phyloP scores from a whole-genome alignment of 169 alveolate species.

The Plasmodium gonderi region DNA sequence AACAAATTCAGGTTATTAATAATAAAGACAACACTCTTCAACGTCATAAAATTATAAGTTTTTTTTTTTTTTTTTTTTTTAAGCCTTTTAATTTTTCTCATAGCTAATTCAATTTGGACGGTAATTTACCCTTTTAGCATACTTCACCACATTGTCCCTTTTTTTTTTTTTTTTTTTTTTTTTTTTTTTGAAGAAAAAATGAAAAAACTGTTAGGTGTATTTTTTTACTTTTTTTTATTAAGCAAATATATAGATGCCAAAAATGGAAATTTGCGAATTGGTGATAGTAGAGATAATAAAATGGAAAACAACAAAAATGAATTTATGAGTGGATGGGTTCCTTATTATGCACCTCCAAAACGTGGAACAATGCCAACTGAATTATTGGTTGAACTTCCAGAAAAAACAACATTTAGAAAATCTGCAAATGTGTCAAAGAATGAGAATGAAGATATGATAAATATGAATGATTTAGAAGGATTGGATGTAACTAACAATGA shows the following conservation, averaged over 20 bases:
- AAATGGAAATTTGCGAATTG: conserved; percentile 2
- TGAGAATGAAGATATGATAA: background rate
- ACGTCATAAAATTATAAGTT: no score
- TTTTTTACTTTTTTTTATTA: background rate
- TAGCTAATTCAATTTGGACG: no score
- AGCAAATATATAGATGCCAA: background rate
- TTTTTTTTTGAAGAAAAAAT: background rate
- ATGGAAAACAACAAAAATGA: conserved; percentile 1
- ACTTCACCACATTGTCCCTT: no score
- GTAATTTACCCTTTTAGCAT: no score
- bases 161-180: background rate
- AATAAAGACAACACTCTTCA: no score
- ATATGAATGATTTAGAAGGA: background rate
- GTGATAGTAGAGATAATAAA: background rate
- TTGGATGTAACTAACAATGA: background rate
- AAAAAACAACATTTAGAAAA: background rate
- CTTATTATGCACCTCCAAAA: background rate
- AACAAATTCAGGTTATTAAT: no score
- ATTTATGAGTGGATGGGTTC: background rate
- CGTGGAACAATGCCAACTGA: background rate
- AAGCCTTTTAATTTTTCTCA: no score
- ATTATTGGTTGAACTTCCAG: background rate
- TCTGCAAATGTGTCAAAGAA: background rate
- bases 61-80: no score
- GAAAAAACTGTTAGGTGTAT: background rate